A percentile compares a stretch with the other conserved stretches of the same genome.
Conservation (phyloP, 2,329 filamentous ascomycete species). For the Lachnellula subtilissima region DNA sequence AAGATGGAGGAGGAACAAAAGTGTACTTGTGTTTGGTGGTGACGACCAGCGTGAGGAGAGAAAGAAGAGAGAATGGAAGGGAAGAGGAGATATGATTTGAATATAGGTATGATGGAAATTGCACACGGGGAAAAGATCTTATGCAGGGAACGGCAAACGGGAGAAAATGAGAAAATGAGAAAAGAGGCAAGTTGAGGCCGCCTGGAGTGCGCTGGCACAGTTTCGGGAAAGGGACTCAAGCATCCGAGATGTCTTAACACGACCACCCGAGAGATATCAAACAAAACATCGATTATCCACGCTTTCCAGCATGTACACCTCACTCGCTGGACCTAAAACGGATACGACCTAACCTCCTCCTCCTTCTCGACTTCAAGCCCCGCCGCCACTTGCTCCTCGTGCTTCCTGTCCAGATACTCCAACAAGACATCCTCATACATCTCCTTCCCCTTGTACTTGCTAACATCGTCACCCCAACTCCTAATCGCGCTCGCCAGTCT, state of each 20-base stretch:
- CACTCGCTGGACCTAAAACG: conserved; percentile 37
- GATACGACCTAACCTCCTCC: conserved; percentile 57
- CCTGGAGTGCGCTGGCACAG: too few species aligned
- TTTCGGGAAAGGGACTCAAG: too few species aligned
- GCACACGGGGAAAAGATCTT: neutral
- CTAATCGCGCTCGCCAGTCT: conserved; percentile 71
- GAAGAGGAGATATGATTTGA: neutral
- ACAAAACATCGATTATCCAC: neutral
- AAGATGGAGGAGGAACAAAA: too few species aligned
- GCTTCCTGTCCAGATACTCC: conserved; percentile 70
- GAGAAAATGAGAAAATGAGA: too few species aligned
- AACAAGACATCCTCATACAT: conserved; percentile 69
- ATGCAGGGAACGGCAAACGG: too few species aligned
- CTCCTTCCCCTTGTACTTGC: conserved; percentile 71
- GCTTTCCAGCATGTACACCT: neutral
- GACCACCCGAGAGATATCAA: neutral
- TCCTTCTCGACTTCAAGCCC: conserved; percentile 60
- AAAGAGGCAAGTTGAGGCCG: too few species aligned
- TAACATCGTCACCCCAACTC: conserved; percentile 77
- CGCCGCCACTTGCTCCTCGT: conserved; percentile 64
- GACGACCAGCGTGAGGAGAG: neutral
- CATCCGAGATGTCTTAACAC: neutral
- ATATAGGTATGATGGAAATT: neutral
- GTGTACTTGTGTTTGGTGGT: neutral
- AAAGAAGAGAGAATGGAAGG: neutral